Evolutionary conservation across 331 rosid genomes (phyloP), one percentile per base, ranked within the genome.

Genomic region (Cydonia oblonga): DNA sequence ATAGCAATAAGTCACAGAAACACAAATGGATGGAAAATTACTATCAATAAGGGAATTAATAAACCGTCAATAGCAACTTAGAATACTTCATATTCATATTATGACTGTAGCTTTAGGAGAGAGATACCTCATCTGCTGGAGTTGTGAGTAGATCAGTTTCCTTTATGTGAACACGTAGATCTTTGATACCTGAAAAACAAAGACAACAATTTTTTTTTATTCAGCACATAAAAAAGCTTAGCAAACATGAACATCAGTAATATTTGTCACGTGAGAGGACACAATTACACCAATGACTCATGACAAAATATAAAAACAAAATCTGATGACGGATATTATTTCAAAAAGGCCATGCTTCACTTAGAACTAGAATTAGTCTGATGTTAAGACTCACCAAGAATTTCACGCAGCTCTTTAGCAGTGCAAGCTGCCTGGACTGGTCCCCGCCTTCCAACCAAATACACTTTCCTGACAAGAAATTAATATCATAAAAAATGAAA

Each of bases 401-500:
- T 70, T 87, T 91, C 98, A 53, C 96, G 96, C 9, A 91, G 82
- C 76, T 91, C 98, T 82, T 91, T 89, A 54, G 97, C 92, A 57
- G 97, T 95, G 77, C 96, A 95, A 72, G 98, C 97, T 51, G 96
- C 93, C 79, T 95, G 98, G 62, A 88, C 96, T 20, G 98, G 98
- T 83, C 98, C 98, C 57, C 93, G 90, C 82, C 98, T 87, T 83
- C 98, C 97, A 64, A 95, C 97, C 87, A 95, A 76, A 86, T 82
- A 87, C 74, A 93, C 91, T 80, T 84, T 88, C 88, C 97, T 89
- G 86, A 68, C 75, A 56, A 69, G 53, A 79, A 58, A 75, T 16
- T 18, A 14, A 53, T 46, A 52, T 30, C 64, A 57, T 26, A 52
- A 18, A 56, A 83, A 61, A 63, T 24, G 22, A 53, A 22, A 68